Percentiles rank a stretch among this genome's conserved stretches.
Conservation (phyloP, 306 rosid genomes). For the cucumber (Cucumis sativus) region Cucumber_9930_V3 NC_026658.2:25911501-25912000, state of each 20-base stretch:
- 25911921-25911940: constrained; percentile 1
- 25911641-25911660: no score
- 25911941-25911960: not conserved
- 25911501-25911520: no score
- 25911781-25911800: not conserved
- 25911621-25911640: no score
- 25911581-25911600: no score
- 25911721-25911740: not conserved
- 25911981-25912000: not conserved
- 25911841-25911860: not conserved
- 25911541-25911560: no score
- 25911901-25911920: constrained; percentile 1
- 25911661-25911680: not conserved
- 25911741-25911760: not conserved
- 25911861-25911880: not conserved
- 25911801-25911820: not conserved
- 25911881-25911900: not conserved
- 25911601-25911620: no score
- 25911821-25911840: not conserved
- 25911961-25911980: not conserved
- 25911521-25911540: no score
- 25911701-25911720: not conserved
- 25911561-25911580: no score
- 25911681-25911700: not conserved
- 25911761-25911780: not conserved